Evolutionary conservation across 1,139 yeast genomes (phyloP), one percentile per base, ranked within the genome.

Genomic region (Zygosaccharomyces sapae): DNA sequence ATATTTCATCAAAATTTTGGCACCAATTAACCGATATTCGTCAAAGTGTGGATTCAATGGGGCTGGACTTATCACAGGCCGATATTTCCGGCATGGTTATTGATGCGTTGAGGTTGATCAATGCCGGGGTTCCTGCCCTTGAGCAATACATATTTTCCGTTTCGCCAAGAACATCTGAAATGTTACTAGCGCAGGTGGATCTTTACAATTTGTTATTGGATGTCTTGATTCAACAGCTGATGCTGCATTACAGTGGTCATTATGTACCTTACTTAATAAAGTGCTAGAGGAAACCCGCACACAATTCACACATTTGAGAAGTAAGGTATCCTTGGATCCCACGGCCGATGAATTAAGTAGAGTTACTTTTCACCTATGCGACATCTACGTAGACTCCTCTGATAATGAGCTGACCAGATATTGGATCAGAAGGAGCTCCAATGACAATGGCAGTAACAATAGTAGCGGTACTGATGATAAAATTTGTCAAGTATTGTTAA

Each of bases 301-400:
- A 9, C 38, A 36, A 10, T 42, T 61, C 9, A 43, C 61, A 9
- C 31, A 41, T 4, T 22, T 37, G 38, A 49, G 61, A 33, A 45
- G 49, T 12, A 47, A 44, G 16, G 46, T 57, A 4, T 33, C 51
- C 2, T 25, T 50, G 20, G 44, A 45, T 40, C 37, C 40, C 27
- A 45, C 24, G 16, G 51, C 49, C 25, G 55, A 55, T 29, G 51
- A 54, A 35, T 46, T 61, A 24, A 62, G 66, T 43, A 52, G 45
- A 2, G 44, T 51, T 1, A 65, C 58, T 7, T 63, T 61, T 50
- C 61, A 56, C 38, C 54, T 59, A 19, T 60, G 65, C 43, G 62
- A 58, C 36, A 49, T 61, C 18, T 46, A 55, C 41, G 39, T 60
- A 6, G 50, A 49, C 29, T 49, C 59, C 2, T 51, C 66, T 1